Percentiles rank a stretch among this genome's conserved stretches.
Evolutionary conservation across 208 protist species (phyloP).

Genomic region (Endotrypanum monterogeii): DNA sequence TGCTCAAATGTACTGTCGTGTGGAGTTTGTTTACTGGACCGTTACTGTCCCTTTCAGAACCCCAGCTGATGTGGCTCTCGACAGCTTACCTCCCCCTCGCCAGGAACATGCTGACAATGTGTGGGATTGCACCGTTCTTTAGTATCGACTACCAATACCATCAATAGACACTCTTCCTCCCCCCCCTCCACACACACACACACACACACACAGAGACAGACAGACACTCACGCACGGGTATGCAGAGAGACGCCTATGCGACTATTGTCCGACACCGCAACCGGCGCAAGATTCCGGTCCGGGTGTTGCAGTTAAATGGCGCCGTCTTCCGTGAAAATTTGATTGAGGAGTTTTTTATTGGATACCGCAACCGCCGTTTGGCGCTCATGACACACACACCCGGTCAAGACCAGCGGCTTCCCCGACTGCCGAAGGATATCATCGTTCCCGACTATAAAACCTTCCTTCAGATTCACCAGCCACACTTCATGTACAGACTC

Average conservation of each 20-base stretch:
- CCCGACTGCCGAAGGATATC: slow-evolving; percentile 58
- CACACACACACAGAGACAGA: too few species aligned
- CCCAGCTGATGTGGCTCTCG: not conserved
- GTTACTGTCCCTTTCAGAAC: not conserved
- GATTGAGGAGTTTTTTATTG: slow-evolving; percentile 61
- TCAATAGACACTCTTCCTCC: not conserved
- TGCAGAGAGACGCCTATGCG: slow-evolving; percentile 85
- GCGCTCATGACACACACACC: slow-evolving; percentile 73
- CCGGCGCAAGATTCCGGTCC: slow-evolving; percentile 51
- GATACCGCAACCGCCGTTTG: slow-evolving; percentile 69
- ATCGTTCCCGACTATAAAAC: slow-evolving; percentile 67
- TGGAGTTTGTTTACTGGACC: not conserved
- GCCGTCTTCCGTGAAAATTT: slow-evolving; percentile 65
- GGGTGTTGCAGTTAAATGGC: slow-evolving; percentile 77
- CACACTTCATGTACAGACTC: slow-evolving; percentile 80
- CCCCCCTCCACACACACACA: not conserved
- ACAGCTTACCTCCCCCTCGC: not conserved
- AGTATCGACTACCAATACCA: not conserved
- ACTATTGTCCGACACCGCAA: slow-evolving; percentile 58
- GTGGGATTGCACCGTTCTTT: not conserved
- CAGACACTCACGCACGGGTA: slow-evolving; percentile 16
- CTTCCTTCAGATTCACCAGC: slow-evolving; percentile 62
- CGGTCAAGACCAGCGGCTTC: slow-evolving; percentile 20
- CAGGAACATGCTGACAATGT: not conserved
- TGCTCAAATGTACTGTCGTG: not conserved